Percentiles rank a stretch among this genome's conserved stretches.
These are phyloP conservation scores for Candida silvatica DNA, from an alignment of 805 yeast species.

Conservation along the genomic window DNA sequence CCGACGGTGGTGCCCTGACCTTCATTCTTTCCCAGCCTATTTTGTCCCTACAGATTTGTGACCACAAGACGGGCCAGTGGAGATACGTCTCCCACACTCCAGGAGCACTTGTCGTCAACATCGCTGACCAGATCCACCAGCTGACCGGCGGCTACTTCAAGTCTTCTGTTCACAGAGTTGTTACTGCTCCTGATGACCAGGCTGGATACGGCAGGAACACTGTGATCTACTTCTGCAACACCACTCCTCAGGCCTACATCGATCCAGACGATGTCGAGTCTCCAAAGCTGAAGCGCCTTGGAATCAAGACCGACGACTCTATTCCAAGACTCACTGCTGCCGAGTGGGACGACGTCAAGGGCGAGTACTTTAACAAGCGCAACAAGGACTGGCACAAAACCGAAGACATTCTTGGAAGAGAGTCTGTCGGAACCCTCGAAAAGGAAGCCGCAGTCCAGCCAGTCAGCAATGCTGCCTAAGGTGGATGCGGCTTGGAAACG, in stretches of 20 bases:
- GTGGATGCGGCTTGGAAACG: too few relatives aligned
- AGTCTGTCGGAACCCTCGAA: background rate
- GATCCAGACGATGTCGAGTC: constrained; percentile 35
- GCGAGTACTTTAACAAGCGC: constrained; percentile 33
- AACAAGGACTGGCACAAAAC: background rate
- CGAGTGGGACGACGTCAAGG: constrained; percentile 40
- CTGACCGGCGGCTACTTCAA: constrained; percentile 38
- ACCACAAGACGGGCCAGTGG: constrained; percentile 29
- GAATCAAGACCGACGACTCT: constrained; percentile 20
- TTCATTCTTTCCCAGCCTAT: constrained; percentile 34
- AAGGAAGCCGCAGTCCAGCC: too few relatives aligned
- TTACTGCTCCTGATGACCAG: constrained; percentile 38
- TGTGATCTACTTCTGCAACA: constrained; percentile 35
- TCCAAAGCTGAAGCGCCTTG: constrained; percentile 27
- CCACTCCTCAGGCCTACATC: constrained; percentile 25
- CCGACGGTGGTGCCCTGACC: constrained; percentile 33
- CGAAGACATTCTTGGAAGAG: background rate
- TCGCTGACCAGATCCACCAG: constrained; percentile 34
- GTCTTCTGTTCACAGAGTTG: constrained; percentile 38
- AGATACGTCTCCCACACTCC: constrained; percentile 31
- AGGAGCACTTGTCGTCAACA: constrained; percentile 30
- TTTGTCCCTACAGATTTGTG: constrained; percentile 30
- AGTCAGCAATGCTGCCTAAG: too few relatives aligned
- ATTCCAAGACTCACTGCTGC: constrained; percentile 27
- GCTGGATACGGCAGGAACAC: constrained; percentile 27